Evolutionary conservation across 441 rosid species (phyloP).

Genomic region (Mallotus japonicus): DNA sequence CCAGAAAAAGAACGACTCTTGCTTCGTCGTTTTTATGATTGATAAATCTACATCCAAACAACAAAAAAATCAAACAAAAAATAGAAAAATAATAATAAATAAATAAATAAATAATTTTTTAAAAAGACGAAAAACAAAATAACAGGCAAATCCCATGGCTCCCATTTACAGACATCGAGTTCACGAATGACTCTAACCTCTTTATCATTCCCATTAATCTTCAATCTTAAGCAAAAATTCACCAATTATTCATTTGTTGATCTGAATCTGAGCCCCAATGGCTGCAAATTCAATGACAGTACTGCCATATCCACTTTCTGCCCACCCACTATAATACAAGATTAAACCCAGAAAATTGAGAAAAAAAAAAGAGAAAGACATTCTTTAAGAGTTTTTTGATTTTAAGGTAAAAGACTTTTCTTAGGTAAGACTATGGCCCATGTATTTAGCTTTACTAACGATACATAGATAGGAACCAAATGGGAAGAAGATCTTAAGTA

Average conservation of each 20-base stretch:
- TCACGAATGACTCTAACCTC: conserved; percentile 59
- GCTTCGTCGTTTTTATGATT: conserved; percentile 46
- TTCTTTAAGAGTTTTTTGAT: neutral
- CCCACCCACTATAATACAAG: neutral
- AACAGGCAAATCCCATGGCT: conserved; percentile 93
- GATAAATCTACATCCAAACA: conserved; percentile 42
- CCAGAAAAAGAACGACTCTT: conserved; percentile 89
- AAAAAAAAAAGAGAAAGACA: too few species aligned
- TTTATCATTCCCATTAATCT: conserved; percentile 57
- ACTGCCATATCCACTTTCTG: neutral
- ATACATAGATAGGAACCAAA: conserved; percentile 10
- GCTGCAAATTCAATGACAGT: conserved; percentile 30
- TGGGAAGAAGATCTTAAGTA: neutral
- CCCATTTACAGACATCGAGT: conserved; percentile 77
- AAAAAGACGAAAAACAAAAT: neutral
- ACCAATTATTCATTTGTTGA: conserved; percentile 48
- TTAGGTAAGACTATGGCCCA: conserved; percentile 3
- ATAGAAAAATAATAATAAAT: too few species aligned
- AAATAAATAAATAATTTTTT: too few species aligned
- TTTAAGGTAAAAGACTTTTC: neutral
- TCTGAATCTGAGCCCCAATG: conserved; percentile 48
- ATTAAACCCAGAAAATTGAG: neutral
- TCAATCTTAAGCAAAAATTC: conserved; percentile 53
- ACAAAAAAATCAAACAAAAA: neutral
- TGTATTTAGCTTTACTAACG: neutral